Base-by-base conservation (phyloP, 345 rosid species). In the Murraya koenigii region DNA sequence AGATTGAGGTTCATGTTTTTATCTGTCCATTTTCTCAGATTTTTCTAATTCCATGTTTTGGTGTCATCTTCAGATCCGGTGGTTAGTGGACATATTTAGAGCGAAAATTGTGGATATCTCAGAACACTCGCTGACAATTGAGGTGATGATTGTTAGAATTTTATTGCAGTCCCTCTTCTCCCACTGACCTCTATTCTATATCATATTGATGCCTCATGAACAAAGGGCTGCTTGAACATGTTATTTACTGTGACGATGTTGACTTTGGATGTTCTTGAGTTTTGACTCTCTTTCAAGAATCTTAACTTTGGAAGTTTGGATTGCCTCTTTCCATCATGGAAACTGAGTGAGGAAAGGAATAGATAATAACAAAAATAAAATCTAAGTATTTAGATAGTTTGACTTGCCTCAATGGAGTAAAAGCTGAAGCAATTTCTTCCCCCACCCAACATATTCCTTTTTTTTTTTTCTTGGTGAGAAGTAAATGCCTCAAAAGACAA, bases 51-150 rank as follows among this genome's bases (percentile, higher is more conserved):
- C 26, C 26, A 61, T 22, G 78, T 78, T 68, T 81, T 77, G 80
- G 49, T 38, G 63, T 68, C 23, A 76, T 84, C 26, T 84, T 52
- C 89, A 95, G 99, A 88, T 96, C 68, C 92, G 88, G 97, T 89
- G 95, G 97, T 79, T 96, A 67, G 93, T 89, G 80, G 97, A 88
- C 80, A 96, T 93, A 75, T 96, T 96, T 80, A 85, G 99, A 85
- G 97, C 93, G 11, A 91, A 83, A 78, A 85, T 94, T 38, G 97
- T 96, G 77, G 99, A 96, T 84, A 88, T 92, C 71, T 92, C 99
- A 0, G 97, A 89, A 70, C 84, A 90, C 47, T 86, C 90, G 0
- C 52, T 94, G 74, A 96, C 97, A 64, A 86, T 96, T 79, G 99
- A 96, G 97, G 97, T 92, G 77, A 83, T 72, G 66, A 68, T 62